These are phyloP conservation scores for Calonectria honghensis DNA, from an alignment of 2,329 filamentous ascomycete genomes.

Conservation along the genomic window DNA sequence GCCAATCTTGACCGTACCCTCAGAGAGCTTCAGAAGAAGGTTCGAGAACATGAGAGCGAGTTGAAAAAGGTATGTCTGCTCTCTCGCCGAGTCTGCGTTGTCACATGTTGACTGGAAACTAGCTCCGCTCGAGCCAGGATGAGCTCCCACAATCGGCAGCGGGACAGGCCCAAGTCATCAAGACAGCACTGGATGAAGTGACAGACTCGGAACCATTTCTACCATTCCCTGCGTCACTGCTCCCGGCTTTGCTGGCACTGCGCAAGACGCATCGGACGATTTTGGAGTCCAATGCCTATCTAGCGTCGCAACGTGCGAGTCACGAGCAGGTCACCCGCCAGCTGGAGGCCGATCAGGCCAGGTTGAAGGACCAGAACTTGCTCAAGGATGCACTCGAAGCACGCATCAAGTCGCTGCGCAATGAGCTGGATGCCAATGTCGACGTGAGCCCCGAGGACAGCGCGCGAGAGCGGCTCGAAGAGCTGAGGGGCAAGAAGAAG, in stretches of 20 bases:
- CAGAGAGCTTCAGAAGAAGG: slow-evolving; percentile 76
- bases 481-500: slow-evolving; percentile 75
- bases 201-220: slow-evolving; percentile 78
- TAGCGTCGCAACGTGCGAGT: slow-evolving; percentile 66
- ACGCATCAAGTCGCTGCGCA: slow-evolving; percentile 76
- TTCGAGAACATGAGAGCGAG: slow-evolving; percentile 72
- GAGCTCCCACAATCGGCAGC: slow-evolving; percentile 54
- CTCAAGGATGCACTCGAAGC: slow-evolving; percentile 72
- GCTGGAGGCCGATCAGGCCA: slow-evolving; percentile 70
- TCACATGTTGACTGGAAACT: slow-evolving; percentile 25
- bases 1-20: slow-evolving; percentile 79
- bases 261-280: slow-evolving; percentile 80
- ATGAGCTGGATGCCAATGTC: slow-evolving; percentile 73
- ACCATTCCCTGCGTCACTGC: slow-evolving; percentile 78
- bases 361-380: slow-evolving; percentile 72
- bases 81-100: neutral
- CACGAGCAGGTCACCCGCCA: slow-evolving; percentile 66
- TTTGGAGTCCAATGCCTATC: slow-evolving; percentile 77
- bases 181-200: slow-evolving; percentile 79
- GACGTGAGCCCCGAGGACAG: slow-evolving; percentile 77
- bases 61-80: slow-evolving; percentile 65
- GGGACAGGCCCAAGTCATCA: slow-evolving; percentile 69
- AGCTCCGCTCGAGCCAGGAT: slow-evolving; percentile 56
- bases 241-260: slow-evolving; percentile 83
- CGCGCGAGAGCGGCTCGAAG: slow-evolving; percentile 76